Conservation (phyloP, 2,329 filamentous ascomycete species). For the Coniochaeta pulveracea region DNA sequence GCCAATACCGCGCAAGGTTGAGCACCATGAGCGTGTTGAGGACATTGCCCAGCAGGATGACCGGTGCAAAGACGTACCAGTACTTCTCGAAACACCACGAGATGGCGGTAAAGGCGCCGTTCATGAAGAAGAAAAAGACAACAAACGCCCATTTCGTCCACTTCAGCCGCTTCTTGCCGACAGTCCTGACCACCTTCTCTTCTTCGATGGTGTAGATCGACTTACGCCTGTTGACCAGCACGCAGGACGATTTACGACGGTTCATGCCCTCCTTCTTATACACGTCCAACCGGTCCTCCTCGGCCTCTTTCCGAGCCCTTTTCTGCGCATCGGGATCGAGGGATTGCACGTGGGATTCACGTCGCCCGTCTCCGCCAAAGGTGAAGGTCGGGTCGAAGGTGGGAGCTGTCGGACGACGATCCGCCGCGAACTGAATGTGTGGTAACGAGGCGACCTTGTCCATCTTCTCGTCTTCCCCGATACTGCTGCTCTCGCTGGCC, state of each 20-base stretch:
- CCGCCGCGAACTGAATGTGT: background rate
- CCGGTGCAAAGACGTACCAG: slow-evolving; percentile 2
- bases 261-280: background rate
- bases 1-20: slow-evolving; percentile 1
- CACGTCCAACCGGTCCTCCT: background rate
- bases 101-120: background rate
- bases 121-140: background rate
- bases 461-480: background rate
- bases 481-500: no score
- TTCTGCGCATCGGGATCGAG: background rate
- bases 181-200: background rate
- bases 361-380: background rate
- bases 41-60: background rate
- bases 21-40: slow-evolving; percentile 1
- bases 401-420: no score
- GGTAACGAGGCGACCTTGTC: background rate
- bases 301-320: background rate
- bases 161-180: background rate
- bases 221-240: background rate
- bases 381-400: slow-evolving; percentile 1
- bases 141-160: background rate
- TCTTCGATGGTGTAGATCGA: background rate
- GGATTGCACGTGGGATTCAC: background rate
- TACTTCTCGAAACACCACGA: slow-evolving; percentile 3
- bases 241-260: background rate